These are phyloP conservation scores for Theileria luwenshuni DNA, from an alignment of 169 alveolate species.

Conservation along the genomic window DNA sequence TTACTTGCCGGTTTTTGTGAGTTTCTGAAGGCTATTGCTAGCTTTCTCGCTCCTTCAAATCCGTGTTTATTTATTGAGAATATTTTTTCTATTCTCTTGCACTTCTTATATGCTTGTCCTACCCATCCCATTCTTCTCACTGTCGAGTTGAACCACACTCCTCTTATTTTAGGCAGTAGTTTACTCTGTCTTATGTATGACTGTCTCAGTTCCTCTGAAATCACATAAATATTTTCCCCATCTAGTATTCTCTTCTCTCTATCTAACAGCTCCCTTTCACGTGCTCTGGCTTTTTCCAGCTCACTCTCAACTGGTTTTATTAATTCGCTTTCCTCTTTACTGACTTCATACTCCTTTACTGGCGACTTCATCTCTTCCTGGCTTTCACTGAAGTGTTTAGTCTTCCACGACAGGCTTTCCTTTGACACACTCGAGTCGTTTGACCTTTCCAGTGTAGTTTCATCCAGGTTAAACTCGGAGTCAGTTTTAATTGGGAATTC, in stretches of 20 bases:
- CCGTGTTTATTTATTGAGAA: slow-evolving; percentile 80
- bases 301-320: slow-evolving; percentile 22
- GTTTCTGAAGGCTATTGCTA: slow-evolving; percentile 79
- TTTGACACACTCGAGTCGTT: neutral
- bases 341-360: neutral
- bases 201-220: slow-evolving; percentile 74
- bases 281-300: slow-evolving; percentile 5
- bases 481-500: slow-evolving; percentile 9
- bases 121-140: slow-evolving; percentile 84
- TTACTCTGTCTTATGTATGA: slow-evolving; percentile 74
- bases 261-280: slow-evolving; percentile 28
- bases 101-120: slow-evolving; percentile 82
- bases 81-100: slow-evolving; percentile 80
- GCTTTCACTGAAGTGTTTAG: neutral
- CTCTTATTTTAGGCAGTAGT: slow-evolving; percentile 77
- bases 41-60: slow-evolving; percentile 78
- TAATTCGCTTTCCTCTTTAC: neutral
- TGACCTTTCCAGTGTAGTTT: neutral
- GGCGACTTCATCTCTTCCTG: neutral
- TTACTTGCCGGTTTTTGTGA: slow-evolving; percentile 76
- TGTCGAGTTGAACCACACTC: slow-evolving; percentile 83
- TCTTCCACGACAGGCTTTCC: slow-evolving; percentile 1
- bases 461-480: slow-evolving; percentile 10
- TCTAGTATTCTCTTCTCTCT: slow-evolving; percentile 30
- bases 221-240: slow-evolving; percentile 15